A percentile compares a stretch with the other conserved stretches of the same genome.
Evolutionary conservation across 805 yeast species (phyloP).

Genomic region (Ogataea nonfermentans): DNA sequence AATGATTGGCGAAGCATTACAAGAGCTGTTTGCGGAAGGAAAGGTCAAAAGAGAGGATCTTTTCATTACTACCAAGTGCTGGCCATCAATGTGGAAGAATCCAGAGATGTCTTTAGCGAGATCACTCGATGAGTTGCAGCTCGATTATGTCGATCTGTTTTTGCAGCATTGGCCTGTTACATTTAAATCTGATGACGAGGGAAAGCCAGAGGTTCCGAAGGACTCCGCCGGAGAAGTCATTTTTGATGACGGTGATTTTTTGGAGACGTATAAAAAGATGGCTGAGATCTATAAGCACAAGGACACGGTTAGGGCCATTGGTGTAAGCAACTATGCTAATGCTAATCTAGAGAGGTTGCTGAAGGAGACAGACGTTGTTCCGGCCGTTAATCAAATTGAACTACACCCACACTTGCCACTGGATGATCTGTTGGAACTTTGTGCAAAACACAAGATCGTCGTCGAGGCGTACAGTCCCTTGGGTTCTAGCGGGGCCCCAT

Average conservation of each 20-base stretch:
- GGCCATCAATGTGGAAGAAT: slow-evolving; percentile 45
- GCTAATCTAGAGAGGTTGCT: slow-evolving; percentile 40
- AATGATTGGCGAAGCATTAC: slow-evolving; percentile 44
- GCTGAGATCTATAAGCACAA: slow-evolving; percentile 66
- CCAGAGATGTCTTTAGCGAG: slow-evolving; percentile 41
- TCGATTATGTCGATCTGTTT: slow-evolving; percentile 46
- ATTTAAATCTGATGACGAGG: slow-evolving; percentile 40
- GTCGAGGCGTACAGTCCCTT: slow-evolving; percentile 61
- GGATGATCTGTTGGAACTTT: slow-evolving; percentile 39
- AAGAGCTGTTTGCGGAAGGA: slow-evolving; percentile 46
- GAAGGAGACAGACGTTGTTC: slow-evolving; percentile 45
- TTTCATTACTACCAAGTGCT: slow-evolving; percentile 73
- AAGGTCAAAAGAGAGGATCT: slow-evolving; percentile 49
- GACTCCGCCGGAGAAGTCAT: slow-evolving; percentile 44
- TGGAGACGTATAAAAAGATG: slow-evolving; percentile 69
- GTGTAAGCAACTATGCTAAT: slow-evolving; percentile 54
- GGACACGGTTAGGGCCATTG: slow-evolving; percentile 49
- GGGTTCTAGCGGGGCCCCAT: slow-evolving; percentile 67
- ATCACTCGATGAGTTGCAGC: slow-evolving; percentile 40
- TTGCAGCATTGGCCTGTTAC: slow-evolving; percentile 53
- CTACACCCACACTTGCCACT: slow-evolving; percentile 46
- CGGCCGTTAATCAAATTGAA: slow-evolving; percentile 56
- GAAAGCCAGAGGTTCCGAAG: slow-evolving; percentile 37
- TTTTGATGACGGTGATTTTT: slow-evolving; percentile 75
- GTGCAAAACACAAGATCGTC: slow-evolving; percentile 37